Evolutionary conservation across 371 early-diverging fungal genomes (phyloP).

Genomic region (Coemansia linderi): DNA sequence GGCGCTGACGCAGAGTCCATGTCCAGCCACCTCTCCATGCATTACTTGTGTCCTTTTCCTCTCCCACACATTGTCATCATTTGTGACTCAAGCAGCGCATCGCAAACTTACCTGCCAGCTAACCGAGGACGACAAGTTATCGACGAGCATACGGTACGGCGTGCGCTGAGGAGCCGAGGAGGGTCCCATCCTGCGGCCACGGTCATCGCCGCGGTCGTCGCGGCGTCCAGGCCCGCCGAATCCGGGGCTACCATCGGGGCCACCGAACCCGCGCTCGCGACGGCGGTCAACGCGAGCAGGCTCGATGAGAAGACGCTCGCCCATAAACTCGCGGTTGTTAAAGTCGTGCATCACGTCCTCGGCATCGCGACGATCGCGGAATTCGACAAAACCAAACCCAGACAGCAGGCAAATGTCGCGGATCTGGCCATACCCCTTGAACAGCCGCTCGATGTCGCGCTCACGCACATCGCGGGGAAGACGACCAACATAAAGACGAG

Average conservation of each 20-base stretch:
- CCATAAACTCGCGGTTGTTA: conserved; percentile 66
- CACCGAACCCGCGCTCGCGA: conserved; percentile 29
- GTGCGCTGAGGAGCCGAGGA: conserved; percentile 50
- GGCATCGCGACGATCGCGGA: conserved; percentile 70
- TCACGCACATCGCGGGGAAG: conserved; percentile 64
- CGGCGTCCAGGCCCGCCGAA: conserved; percentile 7
- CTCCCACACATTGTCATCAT: neutral
- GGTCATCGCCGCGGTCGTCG: conserved; percentile 18
- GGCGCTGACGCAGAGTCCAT: neutral
- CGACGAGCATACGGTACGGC: conserved; percentile 50
- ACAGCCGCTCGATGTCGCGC: conserved; percentile 72
- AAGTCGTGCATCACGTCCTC: conserved; percentile 74
- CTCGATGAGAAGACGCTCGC: conserved; percentile 66
- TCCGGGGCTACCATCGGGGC: conserved; percentile 2
- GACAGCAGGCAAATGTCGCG: conserved; percentile 69
- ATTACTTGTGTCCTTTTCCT: neutral
- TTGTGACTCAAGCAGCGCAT: neutral
- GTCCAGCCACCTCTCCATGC: neutral
- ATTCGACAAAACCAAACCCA: conserved; percentile 66
- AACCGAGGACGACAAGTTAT: conserved; percentile 55
- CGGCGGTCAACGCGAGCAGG: conserved; percentile 60
- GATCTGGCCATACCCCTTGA: conserved; percentile 74
- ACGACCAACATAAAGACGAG: conserved; percentile 67
- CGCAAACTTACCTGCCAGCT: conserved; percentile 56
- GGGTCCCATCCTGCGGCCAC: conserved; percentile 13